These are phyloP conservation scores for Loxodes magnus DNA, from an alignment of 73 alveolate genomes.

Conservation along the genomic window DNA sequence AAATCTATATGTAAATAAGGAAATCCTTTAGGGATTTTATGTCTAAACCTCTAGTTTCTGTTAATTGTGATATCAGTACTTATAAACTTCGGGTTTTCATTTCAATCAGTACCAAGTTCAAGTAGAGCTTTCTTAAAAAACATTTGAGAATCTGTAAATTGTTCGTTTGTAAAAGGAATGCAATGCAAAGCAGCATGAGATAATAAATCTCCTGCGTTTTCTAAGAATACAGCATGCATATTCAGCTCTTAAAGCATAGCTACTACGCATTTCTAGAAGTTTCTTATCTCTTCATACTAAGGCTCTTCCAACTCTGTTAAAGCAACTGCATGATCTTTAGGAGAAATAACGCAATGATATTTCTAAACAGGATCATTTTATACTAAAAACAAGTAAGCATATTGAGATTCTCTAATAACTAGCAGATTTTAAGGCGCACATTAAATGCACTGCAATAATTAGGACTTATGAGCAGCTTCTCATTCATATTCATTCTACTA, in stretches of 20 bases:
- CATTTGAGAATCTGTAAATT: neutral
- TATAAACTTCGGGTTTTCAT: neutral
- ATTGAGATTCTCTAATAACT: too few relatives aligned
- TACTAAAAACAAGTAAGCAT: too few relatives aligned
- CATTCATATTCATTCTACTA: too few relatives aligned
- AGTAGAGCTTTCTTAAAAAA: neutral
- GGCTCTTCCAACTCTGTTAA: neutral
- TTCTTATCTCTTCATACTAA: neutral
- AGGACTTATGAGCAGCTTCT: too few relatives aligned
- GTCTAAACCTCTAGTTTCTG: too few relatives aligned
- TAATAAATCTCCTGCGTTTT: neutral
- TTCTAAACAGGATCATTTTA: too few relatives aligned
- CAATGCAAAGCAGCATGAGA: neutral
- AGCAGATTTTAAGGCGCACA: too few relatives aligned
- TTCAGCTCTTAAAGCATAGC: neutral
- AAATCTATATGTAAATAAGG: slow-evolving; percentile 1
- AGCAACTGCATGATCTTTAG: neutral
- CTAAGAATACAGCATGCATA: neutral
- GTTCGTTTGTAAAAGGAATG: neutral
- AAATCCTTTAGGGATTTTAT: neutral
- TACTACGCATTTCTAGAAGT: neutral
- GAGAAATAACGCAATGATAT: neutral
- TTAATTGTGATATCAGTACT: neutral
- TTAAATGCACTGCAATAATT: too few relatives aligned
- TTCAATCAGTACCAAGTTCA: neutral